A percentile compares a stretch with the other conserved stretches of the same genome.
These are phyloP conservation scores for Gracilaria gracilis DNA, from an alignment of 23 red algal genomes.

Conservation along the genomic window DNA sequence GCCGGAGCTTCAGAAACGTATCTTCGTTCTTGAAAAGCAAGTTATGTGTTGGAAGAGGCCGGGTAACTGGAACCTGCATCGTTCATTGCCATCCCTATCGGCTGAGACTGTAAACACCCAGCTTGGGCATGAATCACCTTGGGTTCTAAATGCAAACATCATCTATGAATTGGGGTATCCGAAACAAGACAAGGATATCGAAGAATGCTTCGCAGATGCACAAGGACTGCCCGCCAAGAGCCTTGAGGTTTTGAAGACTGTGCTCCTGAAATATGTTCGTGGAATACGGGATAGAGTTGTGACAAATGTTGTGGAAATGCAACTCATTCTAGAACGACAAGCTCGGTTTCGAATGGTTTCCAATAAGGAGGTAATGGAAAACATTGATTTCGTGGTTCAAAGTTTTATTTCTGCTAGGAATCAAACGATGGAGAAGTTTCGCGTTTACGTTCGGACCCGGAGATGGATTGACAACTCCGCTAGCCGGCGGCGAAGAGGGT, in stretches of 20 bases:
- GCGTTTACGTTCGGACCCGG: conserved; percentile 38
- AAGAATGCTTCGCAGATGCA: conserved; percentile 19
- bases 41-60: neutral
- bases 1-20: neutral
- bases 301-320: conserved; percentile 11
- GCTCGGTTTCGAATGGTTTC: conserved; percentile 12
- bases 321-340: conserved; percentile 7
- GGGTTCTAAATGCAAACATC: neutral
- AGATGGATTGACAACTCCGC: conserved; percentile 37
- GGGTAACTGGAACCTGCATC: neutral
- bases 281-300: neutral
- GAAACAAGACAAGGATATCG: conserved; percentile 10
- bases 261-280: neutral
- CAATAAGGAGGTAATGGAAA: neutral
- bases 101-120: neutral
- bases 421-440: conserved; percentile 35
- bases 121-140: neutral
- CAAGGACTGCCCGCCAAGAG: conserved; percentile 14
- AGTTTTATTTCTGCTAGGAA: conserved; percentile 10
- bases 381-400: neutral
- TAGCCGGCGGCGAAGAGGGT: conserved; percentile 23
- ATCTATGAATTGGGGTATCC: conserved; percentile 35
- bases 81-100: neutral
- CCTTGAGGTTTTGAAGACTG: conserved; percentile 7
- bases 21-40: neutral